A percentile compares a stretch with the other conserved stretches of the same genome.
Evolutionary conservation across 495 filamentous ascomycete species (phyloP).

Genomic region (Pseudoneurospora amorphoporcata): DNA sequence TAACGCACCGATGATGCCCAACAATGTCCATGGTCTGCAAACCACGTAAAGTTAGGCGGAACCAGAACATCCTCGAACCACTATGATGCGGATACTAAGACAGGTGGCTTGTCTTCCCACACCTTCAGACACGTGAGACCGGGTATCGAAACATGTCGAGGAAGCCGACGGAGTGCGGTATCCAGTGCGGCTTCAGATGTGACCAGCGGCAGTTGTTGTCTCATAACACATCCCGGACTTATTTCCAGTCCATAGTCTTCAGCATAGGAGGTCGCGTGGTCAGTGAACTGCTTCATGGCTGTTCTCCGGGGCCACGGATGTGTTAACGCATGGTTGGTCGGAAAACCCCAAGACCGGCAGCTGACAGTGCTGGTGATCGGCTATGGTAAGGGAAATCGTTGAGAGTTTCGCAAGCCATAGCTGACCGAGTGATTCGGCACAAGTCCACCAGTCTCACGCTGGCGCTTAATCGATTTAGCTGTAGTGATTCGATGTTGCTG

Average conservation of each 20-base stretch:
- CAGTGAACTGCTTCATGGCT: not conserved
- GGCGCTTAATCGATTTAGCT: not conserved
- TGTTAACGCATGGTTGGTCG: constrained; percentile 4
- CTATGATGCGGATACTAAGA: not conserved
- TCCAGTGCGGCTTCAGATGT: not conserved
- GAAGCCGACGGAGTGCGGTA: not conserved
- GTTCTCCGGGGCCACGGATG: not conserved
- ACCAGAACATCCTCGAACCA: not conserved
- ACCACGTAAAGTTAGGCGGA: not conserved
- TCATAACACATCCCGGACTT: not conserved
- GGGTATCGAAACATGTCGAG: not conserved
- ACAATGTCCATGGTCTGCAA: not conserved
- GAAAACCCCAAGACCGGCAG: not conserved
- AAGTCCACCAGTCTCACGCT: not conserved
- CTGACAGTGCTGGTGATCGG: not conserved
- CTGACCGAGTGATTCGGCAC: not conserved
- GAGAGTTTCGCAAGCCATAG: not conserved
- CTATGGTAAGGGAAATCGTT: not conserved
- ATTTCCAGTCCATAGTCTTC: not conserved
- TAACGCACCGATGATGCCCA: not conserved
- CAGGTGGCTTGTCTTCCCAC: not conserved
- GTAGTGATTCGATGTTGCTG: not conserved
- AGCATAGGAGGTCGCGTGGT: not conserved
- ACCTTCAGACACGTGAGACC: not conserved
- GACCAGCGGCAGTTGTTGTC: not conserved